Evolutionary conservation across 1,284 basidiomycete genomes (phyloP).

Genomic region (Cryptococcus floricola): DNA sequence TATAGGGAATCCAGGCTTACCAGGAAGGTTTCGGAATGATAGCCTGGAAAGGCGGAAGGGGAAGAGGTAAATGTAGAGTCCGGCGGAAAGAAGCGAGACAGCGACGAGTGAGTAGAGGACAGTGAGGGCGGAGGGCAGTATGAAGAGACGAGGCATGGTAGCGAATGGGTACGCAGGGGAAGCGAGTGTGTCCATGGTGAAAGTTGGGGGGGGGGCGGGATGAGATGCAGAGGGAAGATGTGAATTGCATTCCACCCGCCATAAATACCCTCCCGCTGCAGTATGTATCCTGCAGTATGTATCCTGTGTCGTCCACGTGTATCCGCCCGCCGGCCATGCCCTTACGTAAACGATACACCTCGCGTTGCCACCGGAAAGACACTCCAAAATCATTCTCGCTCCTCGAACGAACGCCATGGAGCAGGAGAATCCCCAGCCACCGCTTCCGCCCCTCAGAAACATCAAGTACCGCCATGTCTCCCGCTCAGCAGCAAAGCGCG

Average conservation of each 20-base stretch:
- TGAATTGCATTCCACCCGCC: too few species aligned
- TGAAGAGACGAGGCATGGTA: not conserved
- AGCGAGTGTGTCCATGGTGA: not conserved
- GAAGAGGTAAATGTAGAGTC: constrained; percentile 17
- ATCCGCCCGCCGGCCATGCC: too few species aligned
- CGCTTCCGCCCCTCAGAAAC: constrained; percentile 16
- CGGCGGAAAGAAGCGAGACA: constrained; percentile 3
- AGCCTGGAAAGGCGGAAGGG: constrained; percentile 17
- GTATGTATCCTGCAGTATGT: too few species aligned
- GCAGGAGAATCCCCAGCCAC: not conserved
- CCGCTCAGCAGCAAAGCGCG: constrained; percentile 44
- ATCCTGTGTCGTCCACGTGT: too few species aligned
- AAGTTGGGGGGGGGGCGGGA: not conserved
- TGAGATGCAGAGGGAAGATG: not conserved
- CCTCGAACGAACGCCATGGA: not conserved
- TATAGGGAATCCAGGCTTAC: constrained; percentile 8
- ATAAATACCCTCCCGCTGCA: too few species aligned
- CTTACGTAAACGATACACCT: too few species aligned
- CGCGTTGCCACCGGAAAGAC: too few species aligned
- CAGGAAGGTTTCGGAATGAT: constrained; percentile 25
- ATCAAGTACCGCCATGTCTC: constrained; percentile 41
- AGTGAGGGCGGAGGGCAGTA: not conserved
- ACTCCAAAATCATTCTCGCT: too few species aligned
- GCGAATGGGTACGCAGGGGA: too few species aligned
- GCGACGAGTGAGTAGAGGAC: constrained; percentile 6